These are phyloP conservation scores for Aspergillus fischeri DNA, from an alignment of 2,329 filamentous ascomycete genomes.

Conservation along the genomic window DNA sequence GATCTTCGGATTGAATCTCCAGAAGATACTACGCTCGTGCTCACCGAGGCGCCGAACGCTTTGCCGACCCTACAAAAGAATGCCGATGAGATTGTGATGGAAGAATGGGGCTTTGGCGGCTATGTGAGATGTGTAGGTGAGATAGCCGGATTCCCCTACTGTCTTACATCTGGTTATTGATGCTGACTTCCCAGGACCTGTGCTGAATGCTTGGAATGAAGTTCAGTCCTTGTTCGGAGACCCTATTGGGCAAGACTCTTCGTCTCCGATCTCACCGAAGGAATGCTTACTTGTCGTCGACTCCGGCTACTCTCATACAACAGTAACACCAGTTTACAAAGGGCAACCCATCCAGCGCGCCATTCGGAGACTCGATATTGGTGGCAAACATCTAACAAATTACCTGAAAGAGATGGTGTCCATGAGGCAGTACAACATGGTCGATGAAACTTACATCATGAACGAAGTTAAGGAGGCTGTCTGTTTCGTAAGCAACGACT, in stretches of 20 bases:
- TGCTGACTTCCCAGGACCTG: slow-evolving; percentile 51
- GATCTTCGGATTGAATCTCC: slow-evolving; percentile 54
- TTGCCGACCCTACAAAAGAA: slow-evolving; percentile 78
- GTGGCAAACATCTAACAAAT: slow-evolving; percentile 90
- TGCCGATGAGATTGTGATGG: slow-evolving; percentile 94
- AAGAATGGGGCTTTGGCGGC: slow-evolving; percentile 89
- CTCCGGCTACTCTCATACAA: slow-evolving; percentile 89
- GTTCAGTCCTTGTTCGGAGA: slow-evolving; percentile 66
- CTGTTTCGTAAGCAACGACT: slow-evolving; percentile 78
- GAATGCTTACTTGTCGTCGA: slow-evolving; percentile 88
- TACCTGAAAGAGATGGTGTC: slow-evolving; percentile 87
- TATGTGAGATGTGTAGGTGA: slow-evolving; percentile 72
- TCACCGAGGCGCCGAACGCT: slow-evolving; percentile 82
- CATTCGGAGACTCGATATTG: slow-evolving; percentile 80
- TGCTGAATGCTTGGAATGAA: slow-evolving; percentile 79
- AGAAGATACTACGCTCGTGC: slow-evolving; percentile 72
- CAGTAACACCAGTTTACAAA: slow-evolving; percentile 77
- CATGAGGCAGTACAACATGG: slow-evolving; percentile 89
- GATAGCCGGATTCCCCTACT: slow-evolving; percentile 26
- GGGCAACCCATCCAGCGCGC: slow-evolving; percentile 77
- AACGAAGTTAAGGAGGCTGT: slow-evolving; percentile 93
- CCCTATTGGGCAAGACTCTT: slow-evolving; percentile 42
- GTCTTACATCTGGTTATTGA: neutral
- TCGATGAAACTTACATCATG: slow-evolving; percentile 87
- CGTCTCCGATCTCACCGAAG: slow-evolving; percentile 50